phyloP scores from a whole-genome alignment of 2,329 filamentous ascomycete genomes.

The Bipolaris sorokiniana region DNA sequence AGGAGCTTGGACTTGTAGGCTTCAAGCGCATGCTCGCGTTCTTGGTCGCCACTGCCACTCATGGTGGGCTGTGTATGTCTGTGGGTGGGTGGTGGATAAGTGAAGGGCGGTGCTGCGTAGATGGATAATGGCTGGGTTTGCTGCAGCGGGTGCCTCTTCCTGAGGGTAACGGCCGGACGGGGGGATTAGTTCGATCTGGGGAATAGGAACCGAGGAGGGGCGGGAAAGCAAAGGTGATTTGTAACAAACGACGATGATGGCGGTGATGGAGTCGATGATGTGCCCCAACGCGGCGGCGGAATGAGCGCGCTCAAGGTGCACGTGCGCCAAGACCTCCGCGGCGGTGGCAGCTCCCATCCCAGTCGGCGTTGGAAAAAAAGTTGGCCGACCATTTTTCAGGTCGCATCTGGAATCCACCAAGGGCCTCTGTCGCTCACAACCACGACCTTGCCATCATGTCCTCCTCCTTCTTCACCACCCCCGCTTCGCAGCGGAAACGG shows the following conservation, averaged over 20 bases:
- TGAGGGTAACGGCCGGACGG: not conserved
- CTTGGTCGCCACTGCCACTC: constrained; percentile 53
- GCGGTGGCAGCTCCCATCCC: constrained; percentile 15
- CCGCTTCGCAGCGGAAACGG: constrained; percentile 86
- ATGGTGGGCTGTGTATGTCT: constrained; percentile 25
- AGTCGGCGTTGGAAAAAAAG: constrained; percentile 41
- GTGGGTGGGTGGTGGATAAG: constrained; percentile 9
- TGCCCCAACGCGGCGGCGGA: constrained; percentile 3
- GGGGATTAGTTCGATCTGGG: not conserved
- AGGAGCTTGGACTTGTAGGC: constrained; percentile 65
- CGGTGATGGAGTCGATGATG: not conserved
- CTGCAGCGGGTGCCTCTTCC: not conserved
- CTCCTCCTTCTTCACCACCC: constrained; percentile 93
- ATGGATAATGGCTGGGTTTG: constrained; percentile 1
- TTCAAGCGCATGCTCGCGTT: constrained; percentile 59
- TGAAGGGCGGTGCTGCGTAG: constrained; percentile 1
- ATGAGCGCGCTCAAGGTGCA: constrained; percentile 8
- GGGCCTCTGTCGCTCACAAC: constrained; percentile 5
- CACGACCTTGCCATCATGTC: constrained; percentile 56
- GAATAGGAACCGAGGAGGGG: not conserved
- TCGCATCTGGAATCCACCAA: not conserved
- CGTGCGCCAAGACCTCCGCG: constrained; percentile 14
- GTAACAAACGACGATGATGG: constrained; percentile 1
- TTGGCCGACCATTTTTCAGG: constrained; percentile 33
- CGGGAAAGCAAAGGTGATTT: not conserved